A percentile compares a stretch with the other conserved stretches of the same genome.
Evolutionary conservation across 169 alveolate genomes (phyloP).

Genomic region (Babesia bigemina): DNA sequence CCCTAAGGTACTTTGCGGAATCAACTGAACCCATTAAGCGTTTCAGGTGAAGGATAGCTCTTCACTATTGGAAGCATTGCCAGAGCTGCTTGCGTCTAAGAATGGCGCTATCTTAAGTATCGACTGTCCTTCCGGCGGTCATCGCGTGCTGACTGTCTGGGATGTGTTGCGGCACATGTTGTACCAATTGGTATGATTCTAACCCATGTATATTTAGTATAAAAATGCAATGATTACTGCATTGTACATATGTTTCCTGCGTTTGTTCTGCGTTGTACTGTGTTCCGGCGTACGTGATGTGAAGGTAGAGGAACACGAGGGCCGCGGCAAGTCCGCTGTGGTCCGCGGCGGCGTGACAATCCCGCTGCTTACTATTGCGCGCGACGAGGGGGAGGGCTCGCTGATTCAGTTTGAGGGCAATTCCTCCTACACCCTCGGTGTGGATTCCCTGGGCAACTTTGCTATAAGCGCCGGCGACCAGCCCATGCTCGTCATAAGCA

Average conservation of each 20-base stretch:
- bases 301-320: conserved; percentile 9
- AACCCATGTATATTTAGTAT: too few species aligned
- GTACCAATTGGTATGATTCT: not conserved
- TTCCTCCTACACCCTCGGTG: conserved; percentile 55
- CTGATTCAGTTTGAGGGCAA: conserved; percentile 44
- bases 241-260: not conserved
- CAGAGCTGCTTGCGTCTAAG: not conserved
- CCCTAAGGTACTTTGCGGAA: conserved; percentile 18
- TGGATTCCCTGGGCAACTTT: conserved; percentile 67
- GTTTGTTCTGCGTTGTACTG: not conserved
- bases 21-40: too few species aligned
- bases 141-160: conserved; percentile 48
- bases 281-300: conserved; percentile 34
- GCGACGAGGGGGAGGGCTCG: conserved; percentile 33
- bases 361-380: conserved; percentile 56
- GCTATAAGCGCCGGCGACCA: conserved; percentile 52
- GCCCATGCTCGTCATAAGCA: conserved; percentile 63
- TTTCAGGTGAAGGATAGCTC: conserved; percentile 4
- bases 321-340: conserved; percentile 20
- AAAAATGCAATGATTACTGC: conserved; percentile 23
- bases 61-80: conserved; percentile 5
- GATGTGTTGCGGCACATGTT: conserved; percentile 44
- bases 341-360: conserved; percentile 68
- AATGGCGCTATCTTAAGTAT: not conserved
- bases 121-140: conserved; percentile 17